Base-by-base conservation (phyloP, 345 rosid species). In the Lumnitzera racemosa region DNA sequence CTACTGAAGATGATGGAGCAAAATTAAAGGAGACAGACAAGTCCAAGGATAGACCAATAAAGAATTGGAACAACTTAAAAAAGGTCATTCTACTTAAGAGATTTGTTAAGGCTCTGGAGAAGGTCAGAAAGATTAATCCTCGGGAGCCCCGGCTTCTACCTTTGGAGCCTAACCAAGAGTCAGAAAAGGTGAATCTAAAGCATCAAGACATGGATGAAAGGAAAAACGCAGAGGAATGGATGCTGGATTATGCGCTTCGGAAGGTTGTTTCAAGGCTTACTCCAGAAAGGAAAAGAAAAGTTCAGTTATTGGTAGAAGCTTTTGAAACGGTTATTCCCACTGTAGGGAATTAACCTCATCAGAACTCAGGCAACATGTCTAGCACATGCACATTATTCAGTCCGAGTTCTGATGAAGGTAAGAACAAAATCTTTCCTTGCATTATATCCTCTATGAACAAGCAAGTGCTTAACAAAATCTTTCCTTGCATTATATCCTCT, bases 171-270 rank as follows among this genome's bases (percentile, higher is more conserved):
- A 64, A 58, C 12, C 24, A 58, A 16, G 96, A 74, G 59, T 74
- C 89, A 3, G 95, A 88, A 64, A 90, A 70, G 53, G 90, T 94
- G 68, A 70, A 64, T 51, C 70, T 94, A 16, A 81, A 86, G 80
- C 89, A 75, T 73, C 95, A 78, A 72, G 80, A 68, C 64, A 67
- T 65, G 62, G 78, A 69, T 50, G 90, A 76, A 66, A 84, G 78
- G 68, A 88, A 79, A 74, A 78, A 74, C 56, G 67, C 76, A 0
- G 99, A 88, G 31, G 96, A 88, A 67, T 94, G 96, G 94, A 90
- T 90, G 96, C 85, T 90, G 13, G 96, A 94, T 73, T 72, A 77
- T 62, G 80, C 96, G 31, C 87, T 94, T 65, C 95, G 77, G 77
- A 80, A 64, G 57, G 97, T 83, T 43, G 92, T 94, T 65, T 72